Conservation (phyloP, 768 basidiomycete species). For the Leccinum rimulosum region DNA sequence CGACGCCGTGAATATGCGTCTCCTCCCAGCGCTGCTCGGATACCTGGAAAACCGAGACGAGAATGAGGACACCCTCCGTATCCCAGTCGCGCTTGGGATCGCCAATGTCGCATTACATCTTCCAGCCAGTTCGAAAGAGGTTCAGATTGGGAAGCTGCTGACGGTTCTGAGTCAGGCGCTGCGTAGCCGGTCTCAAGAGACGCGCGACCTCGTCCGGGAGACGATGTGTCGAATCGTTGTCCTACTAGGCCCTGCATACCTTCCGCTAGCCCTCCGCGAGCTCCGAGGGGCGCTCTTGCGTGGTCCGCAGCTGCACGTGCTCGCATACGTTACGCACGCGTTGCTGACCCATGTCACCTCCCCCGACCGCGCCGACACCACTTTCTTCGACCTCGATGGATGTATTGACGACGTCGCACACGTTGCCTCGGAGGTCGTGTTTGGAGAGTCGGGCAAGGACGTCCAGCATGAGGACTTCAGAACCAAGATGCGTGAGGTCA, state of each 20-base stretch:
- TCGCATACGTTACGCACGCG: constrained; percentile 82
- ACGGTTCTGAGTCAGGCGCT: constrained; percentile 87
- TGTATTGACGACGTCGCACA: constrained; percentile 78
- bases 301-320: constrained; percentile 91
- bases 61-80: constrained; percentile 79
- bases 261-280: constrained; percentile 73
- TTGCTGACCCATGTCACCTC: constrained; percentile 79
- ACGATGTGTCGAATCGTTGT: constrained; percentile 78
- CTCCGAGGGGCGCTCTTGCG: constrained; percentile 80
- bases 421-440: constrained; percentile 85
- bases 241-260: constrained; percentile 68
- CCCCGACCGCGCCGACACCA: constrained; percentile 44
- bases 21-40: constrained; percentile 76
- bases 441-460: constrained; percentile 91
- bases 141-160: constrained; percentile 72
- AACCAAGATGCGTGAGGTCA: constrained; percentile 92
- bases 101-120: constrained; percentile 81
- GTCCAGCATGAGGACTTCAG: constrained; percentile 87
- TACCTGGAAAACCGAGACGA: constrained; percentile 85
- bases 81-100: constrained; percentile 86
- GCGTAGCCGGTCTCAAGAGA: constrained; percentile 92
- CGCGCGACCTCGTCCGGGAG: constrained; percentile 81
- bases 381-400: constrained; percentile 66
- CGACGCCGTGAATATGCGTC: constrained; percentile 70
- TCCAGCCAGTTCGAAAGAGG: constrained; percentile 57